These are phyloP conservation scores for Dendrocalamus sinicus DNA, from an alignment of 176 grass and related monocot genomes.

Conservation along the genomic window DNA sequence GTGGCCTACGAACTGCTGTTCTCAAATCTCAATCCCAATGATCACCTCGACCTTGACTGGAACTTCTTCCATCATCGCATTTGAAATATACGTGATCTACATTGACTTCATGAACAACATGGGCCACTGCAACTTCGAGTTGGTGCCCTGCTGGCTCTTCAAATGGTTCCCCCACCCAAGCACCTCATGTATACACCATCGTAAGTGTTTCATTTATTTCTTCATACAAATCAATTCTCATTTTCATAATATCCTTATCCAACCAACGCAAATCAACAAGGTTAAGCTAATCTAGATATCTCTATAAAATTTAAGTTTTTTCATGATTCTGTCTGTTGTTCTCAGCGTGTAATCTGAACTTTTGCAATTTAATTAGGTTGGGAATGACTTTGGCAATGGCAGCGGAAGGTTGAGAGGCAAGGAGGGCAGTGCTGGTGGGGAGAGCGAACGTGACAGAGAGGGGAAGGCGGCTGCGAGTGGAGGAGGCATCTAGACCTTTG, in stretches of 20 bases:
- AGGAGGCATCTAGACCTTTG: too few relatives aligned
- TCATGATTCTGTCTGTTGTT: background rate
- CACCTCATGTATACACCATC: constrained; percentile 95
- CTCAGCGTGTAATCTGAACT: background rate
- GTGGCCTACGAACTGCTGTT: constrained; percentile 68
- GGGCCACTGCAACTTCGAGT: constrained; percentile 92
- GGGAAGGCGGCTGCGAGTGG: too few relatives aligned
- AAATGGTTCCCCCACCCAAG: constrained; percentile 78
- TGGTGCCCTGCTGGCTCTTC: constrained; percentile 77
- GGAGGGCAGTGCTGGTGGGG: too few relatives aligned
- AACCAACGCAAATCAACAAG: background rate
- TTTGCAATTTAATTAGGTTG: constrained; percentile 48
- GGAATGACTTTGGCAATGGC: too few relatives aligned
- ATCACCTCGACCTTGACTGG: constrained; percentile 43
- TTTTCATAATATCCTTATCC: background rate
- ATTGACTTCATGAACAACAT: constrained; percentile 98
- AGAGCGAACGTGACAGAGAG: too few relatives aligned
- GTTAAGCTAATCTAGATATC: background rate
- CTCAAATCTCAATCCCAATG: constrained; percentile 67
- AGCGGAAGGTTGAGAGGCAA: too few relatives aligned
- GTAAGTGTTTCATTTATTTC: constrained; percentile 54
- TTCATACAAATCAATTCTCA: background rate
- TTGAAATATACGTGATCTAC: constrained; percentile 57
- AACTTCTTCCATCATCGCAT: constrained; percentile 48
- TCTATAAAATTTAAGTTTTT: background rate